These are phyloP conservation scores for Catenaria anguillulae DNA, from an alignment of 371 early-diverging fungal genomes.

Conservation along the genomic window DNA sequence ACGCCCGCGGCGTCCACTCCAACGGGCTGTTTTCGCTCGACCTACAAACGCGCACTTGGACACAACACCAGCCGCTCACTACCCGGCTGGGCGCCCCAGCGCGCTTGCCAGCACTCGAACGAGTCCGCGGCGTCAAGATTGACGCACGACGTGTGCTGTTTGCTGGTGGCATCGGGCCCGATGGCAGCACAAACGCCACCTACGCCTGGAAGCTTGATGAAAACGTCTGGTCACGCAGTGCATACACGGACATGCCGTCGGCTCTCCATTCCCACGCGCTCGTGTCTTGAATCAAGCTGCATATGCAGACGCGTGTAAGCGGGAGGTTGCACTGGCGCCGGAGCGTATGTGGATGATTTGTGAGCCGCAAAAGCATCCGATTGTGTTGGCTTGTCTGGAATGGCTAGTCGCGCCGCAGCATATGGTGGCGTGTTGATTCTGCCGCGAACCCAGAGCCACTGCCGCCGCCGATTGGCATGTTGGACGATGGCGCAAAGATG, in stretches of 20 bases:
- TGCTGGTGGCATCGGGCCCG: not conserved
- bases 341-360: not conserved
- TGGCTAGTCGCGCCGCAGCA: not conserved
- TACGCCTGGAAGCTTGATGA: not conserved
- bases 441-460: not conserved
- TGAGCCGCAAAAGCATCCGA: not conserved
- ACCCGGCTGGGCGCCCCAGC: not conserved
- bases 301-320: not conserved
- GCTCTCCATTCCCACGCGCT: not conserved
- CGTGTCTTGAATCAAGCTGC: not conserved
- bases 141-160: not conserved
- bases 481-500: not conserved
- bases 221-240: not conserved
- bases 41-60: not conserved
- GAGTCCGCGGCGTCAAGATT: not conserved
- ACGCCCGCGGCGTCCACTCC: constrained; percentile 1
- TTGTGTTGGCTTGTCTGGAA: no score
- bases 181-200: not conserved
- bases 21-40: not conserved
- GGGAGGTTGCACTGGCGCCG: not conserved
- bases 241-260: not conserved
- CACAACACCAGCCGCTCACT: not conserved
- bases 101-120: not conserved
- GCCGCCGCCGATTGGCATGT: not conserved
- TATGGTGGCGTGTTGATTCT: not conserved